Evolutionary conservation across 164 flowering plant species (phyloP), one percentile per base, ranked within the genome.

Genomic region (Nymphaea thermarum): DNA sequence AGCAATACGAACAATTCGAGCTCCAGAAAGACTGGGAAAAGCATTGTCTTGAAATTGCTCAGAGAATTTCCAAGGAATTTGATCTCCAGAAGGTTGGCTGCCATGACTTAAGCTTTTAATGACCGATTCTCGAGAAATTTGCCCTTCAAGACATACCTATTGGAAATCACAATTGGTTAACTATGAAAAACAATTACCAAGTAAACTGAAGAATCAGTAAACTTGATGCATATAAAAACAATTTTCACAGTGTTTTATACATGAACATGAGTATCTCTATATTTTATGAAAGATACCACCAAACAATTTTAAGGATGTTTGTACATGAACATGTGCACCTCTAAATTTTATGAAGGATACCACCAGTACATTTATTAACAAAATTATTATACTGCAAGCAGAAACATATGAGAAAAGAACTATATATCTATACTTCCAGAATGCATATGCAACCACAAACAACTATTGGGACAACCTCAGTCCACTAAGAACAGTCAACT

Each of bases 1-100:
- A 65, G 99, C 99, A 78, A 95, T 92, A 53, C 99, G 91, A 36
- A 95, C 98, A 74, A 95, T 89, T 41, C 99, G 89, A 76, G 90
- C 98, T 76, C 99, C 99, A 25, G 98, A 92, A 72, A 92, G 93
- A 68, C 80, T 84, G 43, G 99, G 98, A 69, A 95, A 95, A 70
- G 70, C 88, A 25, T 87, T 79, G 70, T 95, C 94, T 68, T 77
- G 80, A 65, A 87, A 95, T 72, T 90, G 90, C 74, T 95, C 91
- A 76, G 84, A 80, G 74, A 92, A 88, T 79, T 92, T 95, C 99
- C 99, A 95, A 42, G 99, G 98, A 75, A 95, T 90, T 77, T 92
- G 98, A 74, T 95, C 98, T 65, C 99, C 99, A 77, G 43, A 76
- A 3, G 98, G 99, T 71, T 79, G 86, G 77, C 77, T 84, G n/a